Conservation (phyloP, 1,284 basidiomycete species). For the Cryptococcus deneoformans region DNA sequence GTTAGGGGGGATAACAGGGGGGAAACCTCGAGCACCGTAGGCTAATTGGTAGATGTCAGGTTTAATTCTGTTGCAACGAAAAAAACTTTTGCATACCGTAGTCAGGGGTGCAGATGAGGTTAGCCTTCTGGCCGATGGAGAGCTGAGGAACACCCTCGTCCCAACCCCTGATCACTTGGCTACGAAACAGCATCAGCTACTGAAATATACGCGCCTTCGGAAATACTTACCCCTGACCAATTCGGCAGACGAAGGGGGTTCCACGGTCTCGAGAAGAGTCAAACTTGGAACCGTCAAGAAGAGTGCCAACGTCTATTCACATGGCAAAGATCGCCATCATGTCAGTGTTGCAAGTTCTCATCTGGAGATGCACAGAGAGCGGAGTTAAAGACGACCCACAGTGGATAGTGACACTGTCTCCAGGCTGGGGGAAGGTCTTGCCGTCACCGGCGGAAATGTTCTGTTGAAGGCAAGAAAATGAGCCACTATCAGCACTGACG, state of each 20-base stretch:
- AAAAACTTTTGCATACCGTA: slow-evolving; percentile 22
- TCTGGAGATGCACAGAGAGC: too few species aligned
- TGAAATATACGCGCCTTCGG: slow-evolving; percentile 48
- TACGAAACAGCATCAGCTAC: not conserved
- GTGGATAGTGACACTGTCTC: slow-evolving; percentile 48
- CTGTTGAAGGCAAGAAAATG: slow-evolving; percentile 9
- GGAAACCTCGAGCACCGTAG: slow-evolving; percentile 53
- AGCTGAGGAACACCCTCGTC: slow-evolving; percentile 66
- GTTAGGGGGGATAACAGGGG: slow-evolving; percentile 75
- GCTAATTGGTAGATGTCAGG: slow-evolving; percentile 11
- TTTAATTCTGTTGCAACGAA: slow-evolving; percentile 1
- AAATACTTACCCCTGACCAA: slow-evolving; percentile 50
- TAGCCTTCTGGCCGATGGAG: slow-evolving; percentile 73
- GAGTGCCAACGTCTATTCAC: slow-evolving; percentile 47
- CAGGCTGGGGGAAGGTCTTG: slow-evolving; percentile 46
- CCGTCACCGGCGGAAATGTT: slow-evolving; percentile 48
- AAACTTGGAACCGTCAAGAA: slow-evolving; percentile 51
- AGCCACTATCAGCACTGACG: not conserved
- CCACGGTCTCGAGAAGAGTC: slow-evolving; percentile 52
- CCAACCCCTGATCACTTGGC: slow-evolving; percentile 60
- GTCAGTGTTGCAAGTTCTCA: not conserved
- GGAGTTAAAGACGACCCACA: slow-evolving; percentile 27
- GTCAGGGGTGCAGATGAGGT: slow-evolving; percentile 54
- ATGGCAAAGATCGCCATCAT: not conserved
- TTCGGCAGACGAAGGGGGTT: slow-evolving; percentile 68